phyloP scores from a whole-genome alignment of 495 filamentous ascomycete genomes.

The Hyaloscypha hepaticicola region DNA sequence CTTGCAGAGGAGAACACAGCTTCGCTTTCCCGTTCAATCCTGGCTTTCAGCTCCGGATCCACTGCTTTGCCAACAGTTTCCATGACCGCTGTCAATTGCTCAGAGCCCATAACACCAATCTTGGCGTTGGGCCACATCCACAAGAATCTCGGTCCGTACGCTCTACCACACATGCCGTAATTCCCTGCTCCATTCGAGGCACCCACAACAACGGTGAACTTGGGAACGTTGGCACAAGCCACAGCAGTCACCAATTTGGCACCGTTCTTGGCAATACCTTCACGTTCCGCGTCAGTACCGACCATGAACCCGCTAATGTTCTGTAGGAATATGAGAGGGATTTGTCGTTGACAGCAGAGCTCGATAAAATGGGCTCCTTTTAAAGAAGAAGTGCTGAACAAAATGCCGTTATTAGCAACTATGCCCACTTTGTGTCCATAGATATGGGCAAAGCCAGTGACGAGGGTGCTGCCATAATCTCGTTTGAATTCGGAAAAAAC shows the following conservation, averaged over 20 bases:
- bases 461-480: slow-evolving; percentile 84
- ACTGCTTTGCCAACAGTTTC: slow-evolving; percentile 83
- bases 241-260: slow-evolving; percentile 97
- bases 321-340: slow-evolving; percentile 90
- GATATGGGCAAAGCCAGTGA: slow-evolving; percentile 90
- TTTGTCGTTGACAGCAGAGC: slow-evolving; percentile 86
- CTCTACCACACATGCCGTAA: slow-evolving; percentile 82
- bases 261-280: slow-evolving; percentile 96
- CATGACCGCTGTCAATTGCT: slow-evolving; percentile 93
- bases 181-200: slow-evolving; percentile 79
- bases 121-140: slow-evolving; percentile 98
- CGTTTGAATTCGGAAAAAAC: slow-evolving; percentile 94
- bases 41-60: slow-evolving; percentile 74
- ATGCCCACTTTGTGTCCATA: slow-evolving; percentile 92
- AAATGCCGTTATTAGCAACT: slow-evolving; percentile 93
- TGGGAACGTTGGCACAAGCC: slow-evolving; percentile 91
- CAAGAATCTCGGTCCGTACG: slow-evolving; percentile 84
- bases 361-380: slow-evolving; percentile 99
- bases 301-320: slow-evolving; percentile 99
- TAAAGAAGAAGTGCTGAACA: slow-evolving; percentile 87
- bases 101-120: slow-evolving; percentile 93
- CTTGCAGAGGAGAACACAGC: slow-evolving; percentile 84
- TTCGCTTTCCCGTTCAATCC: slow-evolving; percentile 90
- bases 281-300: slow-evolving; percentile 84
- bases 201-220: slow-evolving; percentile 94